Base-by-base conservation (phyloP, 768 basidiomycete genomes). In the Leucocoprinus birnbaumii region DNA sequence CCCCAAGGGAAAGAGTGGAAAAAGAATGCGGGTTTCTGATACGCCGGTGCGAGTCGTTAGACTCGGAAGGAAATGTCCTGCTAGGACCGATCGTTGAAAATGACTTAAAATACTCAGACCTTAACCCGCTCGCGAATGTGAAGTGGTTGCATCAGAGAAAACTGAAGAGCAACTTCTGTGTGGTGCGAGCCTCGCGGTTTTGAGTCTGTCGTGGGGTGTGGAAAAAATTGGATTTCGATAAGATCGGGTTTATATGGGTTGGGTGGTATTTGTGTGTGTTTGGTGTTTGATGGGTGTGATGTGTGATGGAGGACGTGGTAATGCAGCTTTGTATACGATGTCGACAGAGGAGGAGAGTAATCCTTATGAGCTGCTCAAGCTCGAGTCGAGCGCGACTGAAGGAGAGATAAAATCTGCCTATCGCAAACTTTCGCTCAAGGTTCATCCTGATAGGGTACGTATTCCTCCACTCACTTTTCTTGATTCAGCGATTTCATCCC, bases 361-460 rank as follows among this genome's bases (percentile, higher is more conserved):
- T 62, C 83, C 91, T 0, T 94, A 93, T 65, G 87, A 91, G 50
- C 72, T 91, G 0, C 73, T 93, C 1, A 79, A 74, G 2, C 60
- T 92, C 26, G 72, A 74, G 5, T 62, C 75, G 38, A 88, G 90
- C 59, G 78, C 86, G 16, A 86, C 86, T 26, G 89, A 92, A 56
- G 79, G 82, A 48, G 90, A 91, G 59, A 89, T 94, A 51, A 79
- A 82, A 55, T 89, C 84, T 2, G 89, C 91, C 0, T 94, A 92
- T 61, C 80, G 91, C 38, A 78, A 89, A 56, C 76, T 82, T 25
- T 92, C 91, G 1, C 77, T 91, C 62, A 92, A 91, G 72, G 89
- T 92, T 34, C 91, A 94, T 70, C 91, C 91, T 25, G 91, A 93
- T 65, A 82, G 89, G 64, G 91, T 91, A 60, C 58, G 82, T n/a